Evolutionary conservation across 83 land plant species (phyloP).

Genomic region (Isoetes engelmannii): DNA sequence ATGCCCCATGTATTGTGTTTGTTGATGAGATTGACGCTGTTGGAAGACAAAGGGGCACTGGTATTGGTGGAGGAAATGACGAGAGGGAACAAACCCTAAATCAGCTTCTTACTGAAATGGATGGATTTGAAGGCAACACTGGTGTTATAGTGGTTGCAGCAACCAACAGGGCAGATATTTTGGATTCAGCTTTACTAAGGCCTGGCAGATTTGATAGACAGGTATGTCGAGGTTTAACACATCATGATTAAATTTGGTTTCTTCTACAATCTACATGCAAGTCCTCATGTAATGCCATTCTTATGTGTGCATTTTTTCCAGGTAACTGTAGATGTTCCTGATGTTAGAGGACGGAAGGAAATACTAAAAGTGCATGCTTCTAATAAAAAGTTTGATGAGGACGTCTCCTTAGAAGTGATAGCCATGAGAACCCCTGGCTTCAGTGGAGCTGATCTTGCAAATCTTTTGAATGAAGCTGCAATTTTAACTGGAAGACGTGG

Average conservation of each 20-base stretch:
- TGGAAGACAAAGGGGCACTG: conserved; percentile 3
- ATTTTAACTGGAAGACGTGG: conserved; percentile 93
- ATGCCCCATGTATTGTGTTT: conserved; percentile 10
- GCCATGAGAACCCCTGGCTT: conserved; percentile 99
- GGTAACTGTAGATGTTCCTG: conserved; percentile 96
- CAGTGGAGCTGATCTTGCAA: conserved; percentile 98
- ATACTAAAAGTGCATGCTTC: conserved; percentile 87
- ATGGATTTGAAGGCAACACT: conserved; percentile 15
- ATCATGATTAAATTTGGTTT: too few relatives aligned
- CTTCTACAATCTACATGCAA: too few relatives aligned
- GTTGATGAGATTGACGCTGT: conserved; percentile 14
- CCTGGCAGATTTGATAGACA: neutral
- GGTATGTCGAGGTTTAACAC: neutral
- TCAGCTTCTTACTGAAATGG: conserved; percentile 84
- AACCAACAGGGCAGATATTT: neutral
- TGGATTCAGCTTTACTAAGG: neutral
- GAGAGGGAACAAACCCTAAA: conserved; percentile 10
- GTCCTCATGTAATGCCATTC: too few relatives aligned
- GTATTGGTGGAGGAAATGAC: conserved; percentile 12
- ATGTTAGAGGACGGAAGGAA: conserved; percentile 87
- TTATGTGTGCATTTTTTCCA: conserved; percentile 6
- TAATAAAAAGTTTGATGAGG: conserved; percentile 82
- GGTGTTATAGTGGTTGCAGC: neutral
- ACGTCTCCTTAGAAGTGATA: conserved; percentile 85
- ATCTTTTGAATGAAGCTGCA: conserved; percentile 93